phyloP scores from a whole-genome alignment of 2,329 filamentous ascomycete genomes.

The Onygenales sp. region DNA sequence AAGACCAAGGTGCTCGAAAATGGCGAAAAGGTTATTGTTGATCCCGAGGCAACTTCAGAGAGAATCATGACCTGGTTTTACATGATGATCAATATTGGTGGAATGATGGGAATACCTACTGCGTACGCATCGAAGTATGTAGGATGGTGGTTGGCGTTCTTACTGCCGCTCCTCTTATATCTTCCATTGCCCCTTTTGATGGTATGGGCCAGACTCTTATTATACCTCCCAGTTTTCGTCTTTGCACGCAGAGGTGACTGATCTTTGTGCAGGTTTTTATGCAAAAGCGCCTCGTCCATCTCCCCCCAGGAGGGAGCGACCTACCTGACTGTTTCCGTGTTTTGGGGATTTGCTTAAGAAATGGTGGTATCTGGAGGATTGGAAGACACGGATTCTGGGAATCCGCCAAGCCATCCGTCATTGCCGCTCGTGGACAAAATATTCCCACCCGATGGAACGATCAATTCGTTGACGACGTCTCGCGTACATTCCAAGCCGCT shows the following conservation, averaged over 20 bases:
- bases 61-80: constrained; percentile 30
- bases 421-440: constrained; percentile 20
- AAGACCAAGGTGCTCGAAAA: constrained; percentile 35
- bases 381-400: constrained; percentile 24
- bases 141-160: constrained; percentile 29
- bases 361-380: constrained; percentile 20
- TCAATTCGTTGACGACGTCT: constrained; percentile 27
- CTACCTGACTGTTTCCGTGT: constrained; percentile 27
- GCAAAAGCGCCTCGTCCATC: neutral
- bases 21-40: constrained; percentile 39
- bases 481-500: constrained; percentile 23
- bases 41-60: constrained; percentile 36
- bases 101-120: constrained; percentile 27
- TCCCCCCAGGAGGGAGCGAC: constrained; percentile 14
- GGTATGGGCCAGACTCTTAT: neutral
- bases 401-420: constrained; percentile 23
- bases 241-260: no score
- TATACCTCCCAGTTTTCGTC: no score
- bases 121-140: constrained; percentile 34
- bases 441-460: constrained; percentile 23
- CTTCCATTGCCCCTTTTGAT: neutral
- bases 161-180: constrained; percentile 10
- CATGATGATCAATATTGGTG: constrained; percentile 16
- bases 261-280: neutral
- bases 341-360: constrained; percentile 26